phyloP scores from a whole-genome alignment of 2,329 filamentous ascomycete species.

The Aspergillus ochraceus region DNA sequence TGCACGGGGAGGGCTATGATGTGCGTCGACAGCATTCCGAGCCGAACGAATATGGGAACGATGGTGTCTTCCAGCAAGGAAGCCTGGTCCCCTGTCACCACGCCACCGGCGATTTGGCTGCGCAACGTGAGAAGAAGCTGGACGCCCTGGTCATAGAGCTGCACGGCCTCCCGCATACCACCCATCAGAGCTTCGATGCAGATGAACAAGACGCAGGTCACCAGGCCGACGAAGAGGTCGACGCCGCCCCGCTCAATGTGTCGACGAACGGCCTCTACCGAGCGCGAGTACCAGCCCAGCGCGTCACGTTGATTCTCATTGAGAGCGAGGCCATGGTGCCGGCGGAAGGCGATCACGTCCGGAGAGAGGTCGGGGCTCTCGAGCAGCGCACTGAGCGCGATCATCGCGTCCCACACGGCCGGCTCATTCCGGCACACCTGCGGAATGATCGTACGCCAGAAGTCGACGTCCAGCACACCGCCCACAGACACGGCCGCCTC shows the following conservation, averaged over 20 bases:
- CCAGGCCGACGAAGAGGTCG: conserved; percentile 28
- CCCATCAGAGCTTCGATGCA: conserved; percentile 33
- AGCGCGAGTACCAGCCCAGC: conserved; percentile 34
- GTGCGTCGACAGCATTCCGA: conserved; percentile 20
- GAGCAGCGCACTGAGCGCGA: conserved; percentile 37
- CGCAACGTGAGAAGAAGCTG: conserved; percentile 25
- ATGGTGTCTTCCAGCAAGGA: conserved; percentile 27
- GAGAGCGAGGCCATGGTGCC: neutral
- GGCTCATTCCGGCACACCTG: conserved; percentile 36
- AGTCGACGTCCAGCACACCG: conserved; percentile 34
- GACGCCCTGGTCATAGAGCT: conserved; percentile 28
- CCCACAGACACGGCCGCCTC: conserved; percentile 30
- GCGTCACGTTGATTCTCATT: conserved; percentile 27
- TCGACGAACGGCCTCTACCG: conserved; percentile 24
- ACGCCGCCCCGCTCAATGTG: conserved; percentile 23
- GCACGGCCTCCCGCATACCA: conserved; percentile 22
- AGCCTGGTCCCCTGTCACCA: conserved; percentile 15
- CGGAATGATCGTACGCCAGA: conserved; percentile 38
- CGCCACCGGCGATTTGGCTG: conserved; percentile 10
- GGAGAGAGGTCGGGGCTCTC: conserved; percentile 26
- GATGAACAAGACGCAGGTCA: conserved; percentile 35
- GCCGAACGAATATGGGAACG: conserved; percentile 28
- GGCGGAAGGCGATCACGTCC: conserved; percentile 8
- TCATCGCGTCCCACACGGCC: conserved; percentile 41
- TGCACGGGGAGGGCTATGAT: conserved; percentile 3